Percentiles rank a stretch among this genome's conserved stretches.
Conservation (phyloP, 352 stramenopile species). For the Phytophthora sojae region DNA sequence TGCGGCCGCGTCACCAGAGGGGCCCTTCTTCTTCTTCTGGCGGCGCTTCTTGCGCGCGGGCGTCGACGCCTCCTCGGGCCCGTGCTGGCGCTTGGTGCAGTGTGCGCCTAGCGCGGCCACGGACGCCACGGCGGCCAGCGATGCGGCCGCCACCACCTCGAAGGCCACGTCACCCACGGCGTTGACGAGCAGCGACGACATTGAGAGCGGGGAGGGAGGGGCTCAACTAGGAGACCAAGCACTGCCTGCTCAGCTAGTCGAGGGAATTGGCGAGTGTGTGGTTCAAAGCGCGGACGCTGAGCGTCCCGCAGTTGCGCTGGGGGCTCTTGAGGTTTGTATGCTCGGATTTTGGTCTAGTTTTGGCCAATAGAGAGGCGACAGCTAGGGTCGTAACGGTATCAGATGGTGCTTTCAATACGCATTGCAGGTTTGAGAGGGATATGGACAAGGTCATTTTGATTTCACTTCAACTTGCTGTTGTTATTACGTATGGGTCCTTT, state of each 20-base stretch:
- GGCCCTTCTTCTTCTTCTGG: constrained; percentile 19
- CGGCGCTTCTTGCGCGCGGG: constrained; percentile 48
- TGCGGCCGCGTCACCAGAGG: neutral
- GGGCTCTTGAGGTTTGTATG: constrained; percentile 21
- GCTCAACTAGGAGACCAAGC: neutral
- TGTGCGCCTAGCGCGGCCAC: constrained; percentile 43
- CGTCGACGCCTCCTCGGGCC: neutral
- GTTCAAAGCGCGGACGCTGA: neutral
- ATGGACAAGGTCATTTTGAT: constrained; percentile 10
- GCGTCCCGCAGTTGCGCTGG: constrained; percentile 4
- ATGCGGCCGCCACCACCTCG: constrained; percentile 61
- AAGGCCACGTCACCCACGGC: constrained; percentile 49
- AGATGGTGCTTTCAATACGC: constrained; percentile 15
- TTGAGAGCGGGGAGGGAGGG: neutral
- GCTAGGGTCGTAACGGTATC: neutral
- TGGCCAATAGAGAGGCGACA: constrained; percentile 18
- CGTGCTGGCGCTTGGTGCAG: constrained; percentile 41
- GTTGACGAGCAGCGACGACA: constrained; percentile 47
- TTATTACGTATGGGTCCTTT: neutral
- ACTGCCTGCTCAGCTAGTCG: neutral
- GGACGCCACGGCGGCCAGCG: constrained; percentile 50
- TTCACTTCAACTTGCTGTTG: constrained; percentile 24
- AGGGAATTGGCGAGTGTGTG: constrained; percentile 17
- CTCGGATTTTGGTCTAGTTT: neutral
- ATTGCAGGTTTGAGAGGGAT: constrained; percentile 10